Conservation (phyloP, 331 rosid species). For the Quercus phellos region DNA sequence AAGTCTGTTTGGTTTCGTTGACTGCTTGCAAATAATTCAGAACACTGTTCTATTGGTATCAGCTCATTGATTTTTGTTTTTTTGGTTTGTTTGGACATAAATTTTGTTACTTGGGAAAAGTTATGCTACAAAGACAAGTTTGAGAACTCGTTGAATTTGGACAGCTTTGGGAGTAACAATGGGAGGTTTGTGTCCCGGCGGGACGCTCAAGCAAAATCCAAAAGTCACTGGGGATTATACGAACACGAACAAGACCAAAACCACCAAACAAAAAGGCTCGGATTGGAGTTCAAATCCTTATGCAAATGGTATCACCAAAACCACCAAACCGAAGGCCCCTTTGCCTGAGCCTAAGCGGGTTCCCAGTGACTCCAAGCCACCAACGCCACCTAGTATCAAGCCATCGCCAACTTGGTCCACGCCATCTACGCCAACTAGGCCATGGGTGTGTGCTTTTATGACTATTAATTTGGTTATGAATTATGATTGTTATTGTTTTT, state of each 20-base stretch:
- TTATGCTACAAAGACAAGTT: neutral
- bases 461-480: neutral
- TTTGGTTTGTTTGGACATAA: neutral
- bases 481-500: neutral
- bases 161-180: constrained; percentile 19
- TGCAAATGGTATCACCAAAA: constrained; percentile 23
- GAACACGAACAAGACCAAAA: constrained; percentile 39
- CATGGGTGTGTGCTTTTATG: constrained; percentile 37
- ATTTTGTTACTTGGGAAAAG: neutral
- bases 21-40: neutral
- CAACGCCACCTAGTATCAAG: constrained; percentile 38
- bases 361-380: constrained; percentile 38
- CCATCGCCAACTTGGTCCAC: constrained; percentile 34
- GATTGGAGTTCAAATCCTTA: constrained; percentile 24
- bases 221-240: constrained; percentile 36
- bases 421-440: constrained; percentile 38
- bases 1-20: neutral
- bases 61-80: neutral
- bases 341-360: constrained; percentile 14
- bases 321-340: constrained; percentile 18
- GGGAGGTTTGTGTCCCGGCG: constrained; percentile 83
- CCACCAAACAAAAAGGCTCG: constrained; percentile 21
- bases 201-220: constrained; percentile 31
- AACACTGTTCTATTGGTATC: neutral
- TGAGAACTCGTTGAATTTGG: neutral